Conservation (phyloP, 1,284 basidiomycete genomes). For the Cryptococcus maquisensis region DNA sequence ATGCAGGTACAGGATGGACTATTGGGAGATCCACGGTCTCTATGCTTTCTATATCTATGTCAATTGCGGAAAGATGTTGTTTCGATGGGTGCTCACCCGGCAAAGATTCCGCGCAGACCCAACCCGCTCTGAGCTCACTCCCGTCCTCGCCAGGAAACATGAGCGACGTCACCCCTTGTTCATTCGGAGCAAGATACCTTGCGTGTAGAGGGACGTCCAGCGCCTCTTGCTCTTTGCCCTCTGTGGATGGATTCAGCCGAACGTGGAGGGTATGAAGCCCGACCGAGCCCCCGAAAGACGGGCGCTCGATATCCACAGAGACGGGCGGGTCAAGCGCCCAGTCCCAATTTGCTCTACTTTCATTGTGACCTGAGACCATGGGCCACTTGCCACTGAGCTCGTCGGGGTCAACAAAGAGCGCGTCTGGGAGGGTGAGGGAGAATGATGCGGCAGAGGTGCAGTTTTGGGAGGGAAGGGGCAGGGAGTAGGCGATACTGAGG, state of each 20-base stretch:
- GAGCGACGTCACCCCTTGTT: conserved; percentile 9
- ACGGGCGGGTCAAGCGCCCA: neutral
- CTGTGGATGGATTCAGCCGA: neutral
- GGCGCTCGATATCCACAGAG: conserved; percentile 10
- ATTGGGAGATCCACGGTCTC: neutral
- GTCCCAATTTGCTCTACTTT: neutral
- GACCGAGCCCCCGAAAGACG: neutral
- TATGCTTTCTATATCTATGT: too few species aligned
- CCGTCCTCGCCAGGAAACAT: conserved; percentile 6
- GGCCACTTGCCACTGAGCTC: conserved; percentile 7
- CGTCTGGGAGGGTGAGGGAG: conserved; percentile 30
- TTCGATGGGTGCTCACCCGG: neutral
- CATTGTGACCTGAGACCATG: neutral
- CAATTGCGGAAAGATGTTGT: neutral
- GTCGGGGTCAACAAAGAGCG: conserved; percentile 23
- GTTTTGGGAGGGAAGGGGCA: neutral
- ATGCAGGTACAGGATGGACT: conserved; percentile 1
- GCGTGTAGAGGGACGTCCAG: conserved; percentile 38
- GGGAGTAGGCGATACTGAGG: conserved; percentile 5
- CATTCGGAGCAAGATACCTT: conserved; percentile 30
- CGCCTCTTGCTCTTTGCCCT: neutral
- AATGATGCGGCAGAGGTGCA: conserved; percentile 11
- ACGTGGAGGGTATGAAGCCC: neutral
- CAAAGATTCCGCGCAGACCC: conserved; percentile 11
- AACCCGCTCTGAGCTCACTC: conserved; percentile 8